Conservation (phyloP, 2,329 filamentous ascomycete species). For the Arthrocladium fulminans region DNA sequence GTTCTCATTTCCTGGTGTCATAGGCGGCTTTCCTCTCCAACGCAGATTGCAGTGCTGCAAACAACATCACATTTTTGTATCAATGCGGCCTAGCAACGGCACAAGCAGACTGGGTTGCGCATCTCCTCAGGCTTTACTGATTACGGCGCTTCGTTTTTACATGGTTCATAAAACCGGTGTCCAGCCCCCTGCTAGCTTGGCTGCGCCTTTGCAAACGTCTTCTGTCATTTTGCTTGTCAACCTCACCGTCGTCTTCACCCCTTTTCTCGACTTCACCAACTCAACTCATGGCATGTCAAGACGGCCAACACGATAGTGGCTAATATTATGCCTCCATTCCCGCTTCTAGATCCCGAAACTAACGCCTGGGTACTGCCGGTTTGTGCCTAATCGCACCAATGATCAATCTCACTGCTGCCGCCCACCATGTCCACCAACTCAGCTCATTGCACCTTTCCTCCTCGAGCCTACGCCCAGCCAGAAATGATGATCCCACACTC, state of each 20-base stretch:
- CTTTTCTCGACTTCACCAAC: constrained; percentile 6
- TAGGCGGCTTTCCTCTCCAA: background rate
- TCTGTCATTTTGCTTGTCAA: constrained; percentile 9
- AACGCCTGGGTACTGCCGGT: constrained; percentile 13
- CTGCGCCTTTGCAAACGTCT: constrained; percentile 7
- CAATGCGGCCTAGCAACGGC: constrained; percentile 1
- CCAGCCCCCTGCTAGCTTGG: constrained; percentile 7
- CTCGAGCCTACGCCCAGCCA: constrained; percentile 5
- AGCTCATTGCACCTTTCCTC: constrained; percentile 8
- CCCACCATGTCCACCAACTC: constrained; percentile 7
- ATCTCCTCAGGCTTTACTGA: background rate
- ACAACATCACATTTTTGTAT: background rate
- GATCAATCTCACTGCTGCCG: constrained; percentile 9
- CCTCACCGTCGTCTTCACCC: constrained; percentile 15
- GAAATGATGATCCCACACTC: constrained; percentile 4
- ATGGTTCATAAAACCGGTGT: constrained; percentile 3
- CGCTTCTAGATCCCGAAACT: constrained; percentile 24
- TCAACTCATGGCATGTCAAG: constrained; percentile 7
- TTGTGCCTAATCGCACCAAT: constrained; percentile 14
- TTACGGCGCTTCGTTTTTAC: background rate
- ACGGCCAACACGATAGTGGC: constrained; percentile 10
- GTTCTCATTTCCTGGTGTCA: background rate
- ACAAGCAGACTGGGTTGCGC: background rate
- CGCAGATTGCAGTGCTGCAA: constrained; percentile 5
- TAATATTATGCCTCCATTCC: constrained; percentile 20